phyloP scores from a whole-genome alignment of 1,139 yeast genomes.

The Ashbya aceris region DNA sequence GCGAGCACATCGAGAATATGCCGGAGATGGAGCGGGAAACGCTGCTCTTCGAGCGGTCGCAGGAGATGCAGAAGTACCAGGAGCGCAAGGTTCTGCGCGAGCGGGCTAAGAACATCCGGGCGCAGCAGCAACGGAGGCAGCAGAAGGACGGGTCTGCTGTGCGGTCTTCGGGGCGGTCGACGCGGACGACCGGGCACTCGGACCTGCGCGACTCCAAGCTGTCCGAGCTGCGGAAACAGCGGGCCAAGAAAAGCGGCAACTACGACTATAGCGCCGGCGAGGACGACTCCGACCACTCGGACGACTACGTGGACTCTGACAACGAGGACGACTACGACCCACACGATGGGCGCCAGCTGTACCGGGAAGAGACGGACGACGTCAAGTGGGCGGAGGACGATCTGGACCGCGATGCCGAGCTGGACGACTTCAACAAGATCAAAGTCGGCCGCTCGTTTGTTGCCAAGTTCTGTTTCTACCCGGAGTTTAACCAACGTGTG shows the following conservation, averaged over 20 bases:
- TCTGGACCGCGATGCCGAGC: constrained; percentile 34
- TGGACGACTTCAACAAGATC: constrained; percentile 58
- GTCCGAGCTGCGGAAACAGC: constrained; percentile 75
- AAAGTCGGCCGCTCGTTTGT: constrained; percentile 71
- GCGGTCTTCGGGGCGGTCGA: constrained; percentile 26
- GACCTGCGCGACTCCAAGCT: constrained; percentile 49
- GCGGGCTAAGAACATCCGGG: constrained; percentile 56
- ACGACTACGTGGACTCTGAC: constrained; percentile 30
- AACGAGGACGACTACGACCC: constrained; percentile 24
- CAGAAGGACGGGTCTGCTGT: constrained; percentile 31
- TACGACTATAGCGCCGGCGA: constrained; percentile 31
- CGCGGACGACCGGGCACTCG: constrained; percentile 28
- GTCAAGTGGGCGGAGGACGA: constrained; percentile 37
- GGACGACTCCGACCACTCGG: constrained; percentile 33
- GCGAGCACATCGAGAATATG: constrained; percentile 55
- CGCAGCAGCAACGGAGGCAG: constrained; percentile 32
- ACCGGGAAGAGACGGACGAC: constrained; percentile 35
- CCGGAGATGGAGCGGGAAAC: constrained; percentile 91
- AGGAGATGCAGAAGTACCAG: constrained; percentile 77
- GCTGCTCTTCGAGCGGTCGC: constrained; percentile 82
- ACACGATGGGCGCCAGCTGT: constrained; percentile 25
- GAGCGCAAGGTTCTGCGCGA: constrained; percentile 77
- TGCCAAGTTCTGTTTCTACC: constrained; percentile 69
- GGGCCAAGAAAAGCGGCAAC: constrained; percentile 53
- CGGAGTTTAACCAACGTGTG: constrained; percentile 62